Evolutionary conservation across 805 yeast genomes (phyloP).

Genomic region (Ogataea parapolymorpha): DNA sequence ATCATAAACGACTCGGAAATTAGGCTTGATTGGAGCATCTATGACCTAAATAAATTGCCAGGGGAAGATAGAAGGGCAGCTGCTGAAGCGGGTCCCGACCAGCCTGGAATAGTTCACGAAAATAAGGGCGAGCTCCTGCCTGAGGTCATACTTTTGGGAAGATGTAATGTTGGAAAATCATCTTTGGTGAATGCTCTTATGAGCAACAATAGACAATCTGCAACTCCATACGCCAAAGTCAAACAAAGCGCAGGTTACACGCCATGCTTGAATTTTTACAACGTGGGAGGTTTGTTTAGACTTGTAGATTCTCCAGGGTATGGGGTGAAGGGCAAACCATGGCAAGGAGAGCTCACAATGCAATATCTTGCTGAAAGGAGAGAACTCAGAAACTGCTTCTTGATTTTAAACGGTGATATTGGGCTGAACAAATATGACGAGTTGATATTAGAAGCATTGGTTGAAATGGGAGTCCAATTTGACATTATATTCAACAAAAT

Average conservation of each 20-base stretch:
- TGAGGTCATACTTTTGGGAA: slow-evolving; percentile 73
- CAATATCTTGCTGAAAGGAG: slow-evolving; percentile 57
- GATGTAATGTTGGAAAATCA: slow-evolving; percentile 86
- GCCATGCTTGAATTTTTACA: slow-evolving; percentile 67
- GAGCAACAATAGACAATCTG: slow-evolving; percentile 34
- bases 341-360: slow-evolving; percentile 69
- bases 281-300: slow-evolving; percentile 58
- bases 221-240: slow-evolving; percentile 41
- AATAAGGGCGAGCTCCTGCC: slow-evolving; percentile 44
- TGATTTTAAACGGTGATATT: slow-evolving; percentile 57
- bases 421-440: slow-evolving; percentile 61
- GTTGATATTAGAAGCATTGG: slow-evolving; percentile 47
- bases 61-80: slow-evolving; percentile 38
- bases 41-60: slow-evolving; percentile 53
- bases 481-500: slow-evolving; percentile 76
- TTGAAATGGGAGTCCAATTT: slow-evolving; percentile 57
- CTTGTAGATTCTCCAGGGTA: slow-evolving; percentile 90
- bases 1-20: slow-evolving; percentile 47
- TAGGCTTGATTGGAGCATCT: slow-evolving; percentile 59
- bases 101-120: slow-evolving; percentile 3
- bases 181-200: slow-evolving; percentile 65
- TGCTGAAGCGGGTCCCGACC: not conserved
- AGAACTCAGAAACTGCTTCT: slow-evolving; percentile 53
- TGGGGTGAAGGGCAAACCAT: slow-evolving; percentile 61
- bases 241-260: slow-evolving; percentile 41